Evolutionary conservation across 345 rosid species (phyloP).

Genomic region (Citrus inodora): DNA sequence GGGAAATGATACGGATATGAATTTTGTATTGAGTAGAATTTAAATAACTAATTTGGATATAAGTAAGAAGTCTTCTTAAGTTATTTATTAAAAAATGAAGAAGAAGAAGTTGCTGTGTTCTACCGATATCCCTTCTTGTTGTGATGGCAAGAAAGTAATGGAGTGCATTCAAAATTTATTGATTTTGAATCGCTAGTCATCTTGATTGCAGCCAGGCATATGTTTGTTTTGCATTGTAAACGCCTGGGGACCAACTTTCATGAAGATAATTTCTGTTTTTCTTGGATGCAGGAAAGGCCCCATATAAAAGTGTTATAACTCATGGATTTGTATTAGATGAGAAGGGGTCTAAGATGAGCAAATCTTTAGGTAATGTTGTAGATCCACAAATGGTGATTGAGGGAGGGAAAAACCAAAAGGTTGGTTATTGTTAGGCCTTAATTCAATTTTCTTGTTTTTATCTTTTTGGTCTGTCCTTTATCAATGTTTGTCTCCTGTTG

Average conservation of each 20-base stretch:
- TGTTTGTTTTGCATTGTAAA: background rate
- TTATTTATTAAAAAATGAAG: background rate
- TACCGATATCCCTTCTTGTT: background rate
- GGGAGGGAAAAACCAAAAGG: slow-evolving; percentile 85
- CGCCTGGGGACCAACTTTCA: background rate
- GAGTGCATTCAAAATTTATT: background rate
- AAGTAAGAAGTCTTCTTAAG: background rate
- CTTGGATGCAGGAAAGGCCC: slow-evolving; percentile 69
- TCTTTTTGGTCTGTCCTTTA: slow-evolving; percentile 2
- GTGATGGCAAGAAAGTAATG: background rate
- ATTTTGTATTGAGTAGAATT: background rate
- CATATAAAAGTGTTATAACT: slow-evolving; percentile 75
- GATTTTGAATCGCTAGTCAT: background rate
- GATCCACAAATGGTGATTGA: slow-evolving; percentile 78
- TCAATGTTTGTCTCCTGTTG: slow-evolving; percentile 24
- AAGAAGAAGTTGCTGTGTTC: background rate
- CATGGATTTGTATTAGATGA: slow-evolving; percentile 99
- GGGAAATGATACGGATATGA: background rate
- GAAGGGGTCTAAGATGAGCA: slow-evolving; percentile 96
- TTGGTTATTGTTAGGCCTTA: slow-evolving; percentile 22
- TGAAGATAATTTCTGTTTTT: slow-evolving; percentile 9
- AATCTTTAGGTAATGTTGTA: slow-evolving; percentile 89
- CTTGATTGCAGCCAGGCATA: background rate
- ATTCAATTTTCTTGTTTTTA: background rate
- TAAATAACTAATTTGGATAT: background rate